These are phyloP conservation scores for Mycena rosella DNA, from an alignment of 768 basidiomycete species.

Conservation along the genomic window DNA sequence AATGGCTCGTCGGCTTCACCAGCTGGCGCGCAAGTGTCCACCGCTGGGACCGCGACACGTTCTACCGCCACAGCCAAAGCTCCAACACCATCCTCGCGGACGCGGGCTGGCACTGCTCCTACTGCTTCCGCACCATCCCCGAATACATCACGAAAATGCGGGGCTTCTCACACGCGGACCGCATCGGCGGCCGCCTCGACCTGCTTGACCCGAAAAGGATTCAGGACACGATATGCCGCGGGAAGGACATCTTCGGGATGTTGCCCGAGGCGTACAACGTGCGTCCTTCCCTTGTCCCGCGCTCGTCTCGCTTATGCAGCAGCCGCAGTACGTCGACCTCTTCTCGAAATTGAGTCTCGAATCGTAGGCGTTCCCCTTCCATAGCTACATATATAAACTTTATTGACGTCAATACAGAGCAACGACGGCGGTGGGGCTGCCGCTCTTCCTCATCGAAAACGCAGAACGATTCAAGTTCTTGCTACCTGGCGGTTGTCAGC, in stretches of 20 bases:
- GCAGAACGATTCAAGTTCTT: constrained; percentile 64
- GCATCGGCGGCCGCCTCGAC: constrained; percentile 61
- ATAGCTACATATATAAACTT: no score
- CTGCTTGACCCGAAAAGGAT: constrained; percentile 65
- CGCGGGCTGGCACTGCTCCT: constrained; percentile 79
- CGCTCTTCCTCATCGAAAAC: constrained; percentile 64
- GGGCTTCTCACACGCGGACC: constrained; percentile 73
- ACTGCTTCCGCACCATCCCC: constrained; percentile 70
- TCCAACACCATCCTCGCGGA: constrained; percentile 65
- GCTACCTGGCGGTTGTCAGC: constrained; percentile 66
- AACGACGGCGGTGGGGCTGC: constrained; percentile 64
- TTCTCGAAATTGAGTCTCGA: constrained; percentile 65
- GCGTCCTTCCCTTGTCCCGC: constrained; percentile 46
- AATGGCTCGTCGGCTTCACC: constrained; percentile 67
- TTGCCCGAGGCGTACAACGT: constrained; percentile 72
- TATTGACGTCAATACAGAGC: constrained; percentile 41
- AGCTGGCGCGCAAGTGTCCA: constrained; percentile 72
- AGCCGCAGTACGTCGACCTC: constrained; percentile 62
- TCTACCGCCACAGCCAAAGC: constrained; percentile 65
- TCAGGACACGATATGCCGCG: constrained; percentile 69
- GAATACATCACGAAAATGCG: constrained; percentile 73
- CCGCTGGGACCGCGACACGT: constrained; percentile 55
- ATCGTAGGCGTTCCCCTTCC: constrained; percentile 52
- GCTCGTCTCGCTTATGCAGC: neutral
- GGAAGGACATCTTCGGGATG: constrained; percentile 76